Evolutionary conservation across 345 rosid species (phyloP), one percentile per base, ranked within the genome.

Genomic region (Corymbia maculata): DNA sequence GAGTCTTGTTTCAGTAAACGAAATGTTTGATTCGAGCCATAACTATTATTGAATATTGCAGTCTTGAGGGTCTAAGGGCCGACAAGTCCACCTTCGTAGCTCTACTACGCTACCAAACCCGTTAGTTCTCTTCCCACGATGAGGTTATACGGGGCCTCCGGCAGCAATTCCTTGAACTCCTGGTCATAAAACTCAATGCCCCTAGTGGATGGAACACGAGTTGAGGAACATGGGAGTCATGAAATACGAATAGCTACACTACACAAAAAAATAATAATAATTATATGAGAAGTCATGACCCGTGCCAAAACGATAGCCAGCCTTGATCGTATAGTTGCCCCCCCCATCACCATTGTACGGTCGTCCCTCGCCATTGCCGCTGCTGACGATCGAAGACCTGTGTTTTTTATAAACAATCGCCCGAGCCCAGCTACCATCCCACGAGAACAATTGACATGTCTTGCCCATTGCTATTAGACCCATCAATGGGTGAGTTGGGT

Each of bases 1-100:
- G 47, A 36, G 24, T 70, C 80, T 70, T 9, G 26, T 1, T 70
- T 9, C 0, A 17, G 13, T 17, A n/a, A 17, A 70, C 0, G 0
- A 0, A 17, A 19, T 0, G 0, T 19, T 75, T 0, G 5, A 75
- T 70, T 70, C 4, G 12, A 36, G 7, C 11, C 44, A 17, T 70
- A 36, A 70, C 12, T 17, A 70, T 2, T 5, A 6, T n/a, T n/a
- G n/a, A 70, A 13, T 16, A 5, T 32, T 70, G 13, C 5, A 1
- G 30, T 66, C 36, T n/a, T 9, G 2, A 14, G 1, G 45, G 79
- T 68, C 45, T 9, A 68, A 68, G 45, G 45, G 12, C 45, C 24
- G 21, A 30, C 42, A 4, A 36, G 42, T 36, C 79, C 42, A n/a
- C 19, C 21, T 66, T 16, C 21, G 10, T 15, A 68, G 79, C 22